Evolutionary conservation across 2,329 filamentous ascomycete genomes (phyloP), one percentile per base, ranked within the genome.

Genomic region (Botrytis sinoallii): DNA sequence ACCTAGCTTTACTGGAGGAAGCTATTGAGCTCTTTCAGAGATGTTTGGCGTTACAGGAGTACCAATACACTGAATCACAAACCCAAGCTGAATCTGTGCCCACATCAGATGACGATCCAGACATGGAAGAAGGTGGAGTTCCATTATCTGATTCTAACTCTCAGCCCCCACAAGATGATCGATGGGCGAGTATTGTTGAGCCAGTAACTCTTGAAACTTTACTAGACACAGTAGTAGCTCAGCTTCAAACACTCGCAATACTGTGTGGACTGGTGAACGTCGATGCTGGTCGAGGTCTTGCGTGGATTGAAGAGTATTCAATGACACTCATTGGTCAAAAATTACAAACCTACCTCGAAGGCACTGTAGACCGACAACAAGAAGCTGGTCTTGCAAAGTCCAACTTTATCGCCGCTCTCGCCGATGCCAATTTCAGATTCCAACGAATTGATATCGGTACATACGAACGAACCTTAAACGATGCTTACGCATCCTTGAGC

Each of bases 191-290:
- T 5, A 85, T 93, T n/a, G 85, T 91, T 71, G 90, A 91, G 76
- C 89, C 91, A 0, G 84, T 92, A 40, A 91, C 90, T 2, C 86
- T 88, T 40, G 85, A 86, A 66, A 89, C 89, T 1, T 85, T 94
- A 10, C 83, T 93, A 1, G 92, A 94, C 75, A 93, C 91, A 0
- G 85, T 90, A 22, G 84, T 92, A 46, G 90, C 91, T 7, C 89
- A 91, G 75, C 81, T 93, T 69, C 88, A 83, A 77, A 87, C 82
- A 66, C 85, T 85, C 79, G 88, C 83, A 74, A 72, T 38, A 48
- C 60, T 74, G 35, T 73, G 71, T 72, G 73, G 73, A 22, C 29
- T 74, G 14, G 81, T 84, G 77, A 86, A 76, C 18, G 75, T 78
- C 70, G 84, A 80, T 78, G 82, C 78, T 18, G 80, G 78, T 6